Conservation (phyloP, 2,329 filamentous ascomycete species). For the Alternaria gaisen region DNA sequence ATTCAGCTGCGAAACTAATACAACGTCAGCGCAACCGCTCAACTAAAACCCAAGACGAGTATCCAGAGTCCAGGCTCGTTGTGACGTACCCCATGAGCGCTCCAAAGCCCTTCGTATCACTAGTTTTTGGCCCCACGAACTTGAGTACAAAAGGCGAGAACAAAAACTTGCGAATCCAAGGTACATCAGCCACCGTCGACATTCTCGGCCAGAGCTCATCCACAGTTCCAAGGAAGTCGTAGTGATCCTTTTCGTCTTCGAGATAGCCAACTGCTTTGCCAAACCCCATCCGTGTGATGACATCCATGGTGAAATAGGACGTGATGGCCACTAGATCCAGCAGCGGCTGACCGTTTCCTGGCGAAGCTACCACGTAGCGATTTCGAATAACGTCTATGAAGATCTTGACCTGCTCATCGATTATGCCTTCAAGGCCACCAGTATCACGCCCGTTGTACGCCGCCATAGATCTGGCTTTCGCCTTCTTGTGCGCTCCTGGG, state of each 20-base stretch:
- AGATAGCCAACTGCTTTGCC: constrained; percentile 21
- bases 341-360: neutral
- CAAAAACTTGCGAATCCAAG: constrained; percentile 11
- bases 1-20: neutral
- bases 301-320: constrained; percentile 18
- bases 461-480: neutral
- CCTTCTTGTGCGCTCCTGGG: neutral
- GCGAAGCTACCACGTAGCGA: neutral
- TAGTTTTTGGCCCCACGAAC: constrained; percentile 1
- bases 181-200: constrained; percentile 10
- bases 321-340: constrained; percentile 5
- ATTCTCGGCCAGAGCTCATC: constrained; percentile 7
- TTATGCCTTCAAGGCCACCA: neutral
- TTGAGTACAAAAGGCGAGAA: constrained; percentile 12
- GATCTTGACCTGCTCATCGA: constrained; percentile 9
- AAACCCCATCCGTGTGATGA: constrained; percentile 18
- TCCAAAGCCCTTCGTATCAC: constrained; percentile 10
- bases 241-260: constrained; percentile 12
- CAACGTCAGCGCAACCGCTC: neutral
- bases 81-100: constrained; percentile 8
- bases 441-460: constrained; percentile 11
- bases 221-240: constrained; percentile 8
- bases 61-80: neutral
- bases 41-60: neutral
- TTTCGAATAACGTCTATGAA: constrained; percentile 5